Evolutionary conservation across 2,329 filamentous ascomycete genomes (phyloP), one percentile per base, ranked within the genome.

Genomic region (Ascochyta pisi): DNA sequence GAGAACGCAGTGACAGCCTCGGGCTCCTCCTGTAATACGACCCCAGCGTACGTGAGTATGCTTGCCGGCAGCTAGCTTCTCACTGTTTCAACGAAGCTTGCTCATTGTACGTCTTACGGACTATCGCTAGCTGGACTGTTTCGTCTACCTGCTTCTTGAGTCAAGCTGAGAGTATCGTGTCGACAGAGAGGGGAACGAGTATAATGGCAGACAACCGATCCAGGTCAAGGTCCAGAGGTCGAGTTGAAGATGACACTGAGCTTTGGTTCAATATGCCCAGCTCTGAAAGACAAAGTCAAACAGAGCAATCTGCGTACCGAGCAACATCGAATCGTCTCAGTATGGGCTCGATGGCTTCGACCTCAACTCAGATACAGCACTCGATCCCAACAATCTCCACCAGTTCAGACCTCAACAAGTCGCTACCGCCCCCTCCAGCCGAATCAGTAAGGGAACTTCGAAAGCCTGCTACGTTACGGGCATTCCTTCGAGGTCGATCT

Each of bases 261-360:
- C 55, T 75, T 23, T 75, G 73, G 73, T 67, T 73, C 40, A 66
- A 57, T 29, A 63, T 67, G 63, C 61, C 70, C 12, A 63, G 62
- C 44, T 62, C 50, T 38, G 22, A 34, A 16, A 50, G 61, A 41
- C 52, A 61, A 45, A 43, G 29, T 35, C 59, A 58, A 42, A 50
- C 58, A 38, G 58, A 65, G 23, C 57, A 56, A 24, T 71, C 70
- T 29, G 71, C 71, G 24, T 74, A 73, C 49, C 65, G 59, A 57
- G 57, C 66, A 35, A 73, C 69, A 24, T 62, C 64, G 38, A 61
- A 57, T 50, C 66, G 66, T 6, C 60, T 68, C 9, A 65, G 60
- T 58, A 47, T 52, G 40, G 37, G 45, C 39, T 55, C 61, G 22
- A 58, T 50, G 27, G 58, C 60, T 53, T 64, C 66, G 39, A 34